Conservation (phyloP, 2,329 filamentous ascomycete species). For the Xylariaceae sp. region DNA sequence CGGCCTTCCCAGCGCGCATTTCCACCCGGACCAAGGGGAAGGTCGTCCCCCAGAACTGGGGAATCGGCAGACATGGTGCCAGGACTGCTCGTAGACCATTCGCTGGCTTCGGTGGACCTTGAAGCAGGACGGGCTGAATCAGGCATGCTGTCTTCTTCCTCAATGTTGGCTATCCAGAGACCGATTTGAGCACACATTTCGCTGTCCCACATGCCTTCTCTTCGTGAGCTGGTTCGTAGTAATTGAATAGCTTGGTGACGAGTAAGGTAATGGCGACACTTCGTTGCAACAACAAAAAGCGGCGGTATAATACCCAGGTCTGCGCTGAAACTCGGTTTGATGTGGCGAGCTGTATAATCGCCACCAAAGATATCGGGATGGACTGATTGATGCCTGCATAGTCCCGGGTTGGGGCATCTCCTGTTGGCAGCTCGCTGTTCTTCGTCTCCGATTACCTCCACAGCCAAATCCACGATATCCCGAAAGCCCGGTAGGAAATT, state of each 20-base stretch:
- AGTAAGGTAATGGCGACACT: constrained; percentile 53
- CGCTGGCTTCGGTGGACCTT: constrained; percentile 28
- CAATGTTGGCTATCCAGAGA: constrained; percentile 50
- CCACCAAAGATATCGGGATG: constrained; percentile 38
- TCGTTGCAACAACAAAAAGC: constrained; percentile 61
- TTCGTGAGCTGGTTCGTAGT: constrained; percentile 52
- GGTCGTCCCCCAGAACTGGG: constrained; percentile 33
- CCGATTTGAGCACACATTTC: constrained; percentile 52
- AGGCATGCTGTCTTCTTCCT: constrained; percentile 40
- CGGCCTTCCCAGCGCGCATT: constrained; percentile 40
- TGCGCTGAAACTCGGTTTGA: constrained; percentile 58
- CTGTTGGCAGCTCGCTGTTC: constrained; percentile 46
- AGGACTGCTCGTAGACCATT: constrained; percentile 24
- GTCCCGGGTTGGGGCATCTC: constrained; percentile 40
- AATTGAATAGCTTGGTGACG: constrained; percentile 58
- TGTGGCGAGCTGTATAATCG: constrained; percentile 44
- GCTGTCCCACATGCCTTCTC: constrained; percentile 67
- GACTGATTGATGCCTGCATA: constrained; percentile 39
- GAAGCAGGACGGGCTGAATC: constrained; percentile 28
- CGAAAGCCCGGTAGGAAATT: constrained; percentile 47
- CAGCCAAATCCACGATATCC: constrained; percentile 51
- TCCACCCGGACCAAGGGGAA: constrained; percentile 39
- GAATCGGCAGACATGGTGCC: constrained; percentile 26
- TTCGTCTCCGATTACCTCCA: constrained; percentile 55
- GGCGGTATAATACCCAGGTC: constrained; percentile 61